phyloP scores from a whole-genome alignment of 331 rosid species.

The Malus hybrid region DNA sequence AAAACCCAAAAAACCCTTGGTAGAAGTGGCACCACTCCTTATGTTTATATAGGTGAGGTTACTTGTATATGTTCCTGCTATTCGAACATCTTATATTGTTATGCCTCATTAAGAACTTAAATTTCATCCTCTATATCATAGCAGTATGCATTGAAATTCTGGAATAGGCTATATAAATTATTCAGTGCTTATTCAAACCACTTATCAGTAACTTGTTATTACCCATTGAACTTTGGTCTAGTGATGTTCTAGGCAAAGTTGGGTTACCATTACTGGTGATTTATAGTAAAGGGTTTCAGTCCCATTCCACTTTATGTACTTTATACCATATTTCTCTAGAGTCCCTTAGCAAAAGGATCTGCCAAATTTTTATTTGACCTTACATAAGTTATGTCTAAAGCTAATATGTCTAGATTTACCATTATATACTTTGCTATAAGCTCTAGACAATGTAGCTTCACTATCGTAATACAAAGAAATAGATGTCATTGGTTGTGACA shows the following conservation, averaged over 20 bases:
- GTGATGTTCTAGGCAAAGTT: too few species aligned
- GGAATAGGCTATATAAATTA: too few species aligned
- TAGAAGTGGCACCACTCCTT: not conserved
- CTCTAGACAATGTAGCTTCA: not conserved
- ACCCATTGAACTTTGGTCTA: too few species aligned
- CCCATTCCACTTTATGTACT: too few species aligned
- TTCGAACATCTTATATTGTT: not conserved
- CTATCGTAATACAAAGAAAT: not conserved
- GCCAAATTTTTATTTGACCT: too few species aligned
- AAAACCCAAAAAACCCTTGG: not conserved
- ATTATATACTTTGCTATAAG: not conserved
- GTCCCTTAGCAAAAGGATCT: too few species aligned
- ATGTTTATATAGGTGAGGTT: constrained; percentile 1
- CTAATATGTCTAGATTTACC: not conserved
- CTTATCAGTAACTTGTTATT: too few species aligned
- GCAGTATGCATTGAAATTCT: too few species aligned
- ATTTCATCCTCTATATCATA: not conserved
- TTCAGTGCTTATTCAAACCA: too few species aligned
- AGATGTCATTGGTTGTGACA: constrained; percentile 1
- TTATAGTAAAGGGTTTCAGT: too few species aligned
- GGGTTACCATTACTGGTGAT: too few species aligned
- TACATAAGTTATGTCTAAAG: not conserved
- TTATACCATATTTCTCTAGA: too few species aligned
- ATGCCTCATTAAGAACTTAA: not conserved
- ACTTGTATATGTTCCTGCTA: not conserved